Conservation (phyloP, 495 filamentous ascomycete species). For the Clohesyomyces aquaticus region DNA sequence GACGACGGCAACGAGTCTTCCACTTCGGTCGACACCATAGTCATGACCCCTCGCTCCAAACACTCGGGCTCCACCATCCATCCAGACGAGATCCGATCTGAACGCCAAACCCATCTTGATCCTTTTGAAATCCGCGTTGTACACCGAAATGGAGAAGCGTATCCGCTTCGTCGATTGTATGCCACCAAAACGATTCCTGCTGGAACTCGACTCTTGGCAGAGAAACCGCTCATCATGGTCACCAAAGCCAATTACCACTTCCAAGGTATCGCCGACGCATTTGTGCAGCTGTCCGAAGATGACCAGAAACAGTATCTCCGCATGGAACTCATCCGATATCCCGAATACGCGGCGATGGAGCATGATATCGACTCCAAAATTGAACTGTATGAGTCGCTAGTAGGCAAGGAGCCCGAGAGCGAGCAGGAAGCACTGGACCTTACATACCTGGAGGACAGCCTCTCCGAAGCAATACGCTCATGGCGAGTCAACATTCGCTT, state of each 20-base stretch:
- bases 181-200: not conserved
- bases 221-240: not conserved
- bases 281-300: not conserved
- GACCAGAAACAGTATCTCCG: not conserved
- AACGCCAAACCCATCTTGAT: not conserved
- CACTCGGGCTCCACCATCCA: not conserved
- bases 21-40: not conserved
- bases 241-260: not conserved
- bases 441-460: not conserved
- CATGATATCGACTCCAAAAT: not conserved
- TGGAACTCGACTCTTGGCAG: not conserved
- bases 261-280: not conserved
- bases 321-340: not conserved
- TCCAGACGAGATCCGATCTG: not conserved
- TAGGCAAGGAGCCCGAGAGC: no score
- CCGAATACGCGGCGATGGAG: not conserved
- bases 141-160: not conserved
- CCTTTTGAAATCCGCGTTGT: not conserved
- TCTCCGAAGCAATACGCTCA: not conserved
- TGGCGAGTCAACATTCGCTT: slow-evolving; percentile 7
- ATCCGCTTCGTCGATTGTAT: not conserved
- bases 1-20: not conserved
- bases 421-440: not conserved
- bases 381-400: no score
- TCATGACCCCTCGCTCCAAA: not conserved